Evolutionary conservation across 441 rosid species (phyloP).

Genomic region (Erodium moschatum): DNA sequence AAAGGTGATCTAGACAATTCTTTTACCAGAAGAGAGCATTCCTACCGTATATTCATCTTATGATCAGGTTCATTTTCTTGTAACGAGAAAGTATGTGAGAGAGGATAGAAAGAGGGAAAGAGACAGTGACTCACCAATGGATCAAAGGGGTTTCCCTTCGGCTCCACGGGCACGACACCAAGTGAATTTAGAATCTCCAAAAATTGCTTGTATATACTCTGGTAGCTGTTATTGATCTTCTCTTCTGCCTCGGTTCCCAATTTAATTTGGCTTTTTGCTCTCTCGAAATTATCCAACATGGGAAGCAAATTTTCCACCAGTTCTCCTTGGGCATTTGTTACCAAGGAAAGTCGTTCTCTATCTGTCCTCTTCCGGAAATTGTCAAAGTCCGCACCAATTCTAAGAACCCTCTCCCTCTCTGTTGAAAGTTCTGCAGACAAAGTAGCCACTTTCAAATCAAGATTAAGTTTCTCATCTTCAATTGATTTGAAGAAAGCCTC

Average conservation of each 20-base stretch:
- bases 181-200: slow-evolving; percentile 65
- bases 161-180: slow-evolving; percentile 73
- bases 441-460: slow-evolving; percentile 43
- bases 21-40: neutral
- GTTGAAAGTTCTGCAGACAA: slow-evolving; percentile 50
- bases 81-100: neutral
- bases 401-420: slow-evolving; percentile 63
- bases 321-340: slow-evolving; percentile 83
- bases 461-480: slow-evolving; percentile 56
- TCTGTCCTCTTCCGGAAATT: slow-evolving; percentile 90
- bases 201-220: slow-evolving; percentile 88
- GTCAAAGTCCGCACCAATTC: slow-evolving; percentile 92
- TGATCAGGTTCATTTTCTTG: neutral
- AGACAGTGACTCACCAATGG: slow-evolving; percentile 59
- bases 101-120: slow-evolving; percentile 10
- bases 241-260: slow-evolving; percentile 83
- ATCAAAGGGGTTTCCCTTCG: slow-evolving; percentile 78
- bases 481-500: slow-evolving; percentile 55
- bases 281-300: slow-evolving; percentile 86
- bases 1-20: neutral
- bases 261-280: slow-evolving; percentile 82
- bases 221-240: slow-evolving; percentile 77
- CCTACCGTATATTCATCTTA: neutral
- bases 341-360: slow-evolving; percentile 67
- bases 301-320: slow-evolving; percentile 66